Evolutionary conservation across 306 rosid genomes (phyloP).

Genomic region (Trifolium pratense): DNA sequence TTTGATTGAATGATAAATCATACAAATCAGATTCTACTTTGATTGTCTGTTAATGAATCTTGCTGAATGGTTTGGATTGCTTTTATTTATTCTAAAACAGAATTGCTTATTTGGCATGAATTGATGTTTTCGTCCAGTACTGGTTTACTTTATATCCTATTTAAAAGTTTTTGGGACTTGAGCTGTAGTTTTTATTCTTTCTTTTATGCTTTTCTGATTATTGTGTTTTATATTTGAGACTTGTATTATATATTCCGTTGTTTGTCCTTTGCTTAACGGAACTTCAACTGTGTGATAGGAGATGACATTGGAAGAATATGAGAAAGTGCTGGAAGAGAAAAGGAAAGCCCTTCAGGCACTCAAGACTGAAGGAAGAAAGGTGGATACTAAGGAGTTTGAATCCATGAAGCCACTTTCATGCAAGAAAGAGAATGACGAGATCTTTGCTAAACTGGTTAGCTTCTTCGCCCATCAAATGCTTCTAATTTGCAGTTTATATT

Average conservation of each 20-base stretch:
- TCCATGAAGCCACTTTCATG: slow-evolving; percentile 83
- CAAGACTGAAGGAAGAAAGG: slow-evolving; percentile 87
- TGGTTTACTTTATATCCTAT: background rate
- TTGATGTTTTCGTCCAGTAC: background rate
- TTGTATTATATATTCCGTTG: background rate
- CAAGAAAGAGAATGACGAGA: slow-evolving; percentile 81
- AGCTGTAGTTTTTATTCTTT: background rate
- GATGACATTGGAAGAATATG: slow-evolving; percentile 96
- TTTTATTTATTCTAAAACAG: slow-evolving; percentile 2
- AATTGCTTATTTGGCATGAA: background rate
- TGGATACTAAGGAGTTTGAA: slow-evolving; percentile 78
- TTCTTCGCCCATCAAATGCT: background rate
- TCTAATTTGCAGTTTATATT: background rate
- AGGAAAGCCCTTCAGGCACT: slow-evolving; percentile 77
- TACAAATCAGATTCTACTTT: background rate
- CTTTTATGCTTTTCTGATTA: background rate
- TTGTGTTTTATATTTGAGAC: slow-evolving; percentile 1
- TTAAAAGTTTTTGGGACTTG: background rate
- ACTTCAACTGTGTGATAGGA: slow-evolving; percentile 56
- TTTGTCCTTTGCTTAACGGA: slow-evolving; percentile 24
- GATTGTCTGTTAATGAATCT: slow-evolving; percentile 2
- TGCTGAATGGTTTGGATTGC: background rate
- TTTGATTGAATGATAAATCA: background rate
- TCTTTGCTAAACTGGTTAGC: slow-evolving; percentile 80
- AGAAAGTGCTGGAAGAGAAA: slow-evolving; percentile 84